These are phyloP conservation scores for Colletotrichum orbiculare DNA, from an alignment of 2,329 filamentous ascomycete genomes.

Conservation along the genomic window DNA sequence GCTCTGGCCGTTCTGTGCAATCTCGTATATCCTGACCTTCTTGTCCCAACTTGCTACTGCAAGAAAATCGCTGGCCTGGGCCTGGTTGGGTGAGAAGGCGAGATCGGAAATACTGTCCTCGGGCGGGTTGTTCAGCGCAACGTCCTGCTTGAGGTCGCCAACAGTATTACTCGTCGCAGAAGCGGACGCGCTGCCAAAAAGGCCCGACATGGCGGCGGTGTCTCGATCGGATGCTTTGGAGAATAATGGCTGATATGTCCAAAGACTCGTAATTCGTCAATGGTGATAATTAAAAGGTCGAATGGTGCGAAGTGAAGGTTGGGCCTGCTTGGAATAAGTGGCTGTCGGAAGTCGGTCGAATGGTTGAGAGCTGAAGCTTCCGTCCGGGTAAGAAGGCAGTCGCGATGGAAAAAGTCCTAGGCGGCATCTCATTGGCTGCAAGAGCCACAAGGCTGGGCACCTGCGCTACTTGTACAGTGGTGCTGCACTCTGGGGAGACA, in stretches of 20 bases:
- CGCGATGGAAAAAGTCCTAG: conserved; percentile 35
- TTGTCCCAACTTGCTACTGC: conserved; percentile 97
- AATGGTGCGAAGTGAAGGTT: neutral
- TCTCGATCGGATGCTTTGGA: neutral
- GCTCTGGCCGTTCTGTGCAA: conserved; percentile 80
- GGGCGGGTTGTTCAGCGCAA: conserved; percentile 81
- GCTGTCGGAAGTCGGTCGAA: conserved; percentile 1
- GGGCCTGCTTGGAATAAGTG: neutral
- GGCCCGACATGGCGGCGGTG: conserved; percentile 67
- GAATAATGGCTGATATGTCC: neutral
- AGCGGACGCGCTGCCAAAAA: conserved; percentile 67
- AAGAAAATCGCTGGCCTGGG: conserved; percentile 76
- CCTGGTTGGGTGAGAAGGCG: conserved; percentile 76
- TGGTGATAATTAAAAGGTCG: too few relatives aligned
- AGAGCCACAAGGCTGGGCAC: conserved; percentile 34
- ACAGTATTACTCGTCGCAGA: conserved; percentile 75
- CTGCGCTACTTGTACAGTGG: conserved; percentile 10
- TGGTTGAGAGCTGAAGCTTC: conserved; percentile 15
- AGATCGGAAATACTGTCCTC: conserved; percentile 92
- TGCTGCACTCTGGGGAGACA: neutral
- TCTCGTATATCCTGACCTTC: conserved; percentile 97
- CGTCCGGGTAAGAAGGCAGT: conserved; percentile 28
- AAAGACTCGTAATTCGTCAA: neutral
- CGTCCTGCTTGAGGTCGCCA: conserved; percentile 91
- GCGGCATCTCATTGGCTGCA: conserved; percentile 20